A percentile compares a stretch with the other conserved stretches of the same genome.
Conservation (phyloP, 1,284 basidiomycete genomes). For the Sporisorium reilianum region DNA sequence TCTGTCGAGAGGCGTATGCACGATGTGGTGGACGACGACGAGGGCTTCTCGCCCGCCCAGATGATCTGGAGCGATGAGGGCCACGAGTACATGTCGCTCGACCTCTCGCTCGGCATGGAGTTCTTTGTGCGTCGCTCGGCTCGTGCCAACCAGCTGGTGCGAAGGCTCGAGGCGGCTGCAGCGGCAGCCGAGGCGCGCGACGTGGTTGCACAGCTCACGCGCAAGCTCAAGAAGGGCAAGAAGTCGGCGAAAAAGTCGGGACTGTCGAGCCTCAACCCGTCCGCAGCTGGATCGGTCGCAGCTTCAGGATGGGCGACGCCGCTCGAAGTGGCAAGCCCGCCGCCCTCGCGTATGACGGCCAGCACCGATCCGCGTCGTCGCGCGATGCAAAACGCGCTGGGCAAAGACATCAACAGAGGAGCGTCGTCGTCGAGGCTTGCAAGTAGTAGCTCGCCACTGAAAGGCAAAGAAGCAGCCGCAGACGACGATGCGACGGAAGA, state of each 20-base stretch:
- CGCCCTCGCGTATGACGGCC: conserved; percentile 46
- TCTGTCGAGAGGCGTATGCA: conserved; percentile 48
- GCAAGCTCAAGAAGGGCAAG: conserved; percentile 48
- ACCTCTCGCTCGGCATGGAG: conserved; percentile 60
- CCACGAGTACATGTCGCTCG: conserved; percentile 60
- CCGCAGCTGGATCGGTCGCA: conserved; percentile 30
- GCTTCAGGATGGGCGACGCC: conserved; percentile 46
- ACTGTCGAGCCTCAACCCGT: conserved; percentile 46
- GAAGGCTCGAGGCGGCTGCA: conserved; percentile 58
- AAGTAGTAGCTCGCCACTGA: conserved; percentile 29
- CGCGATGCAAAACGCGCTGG: conserved; percentile 44
- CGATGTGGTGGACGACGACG: conserved; percentile 41
- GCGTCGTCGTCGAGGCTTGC: conserved; percentile 22
- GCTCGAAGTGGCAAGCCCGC: conserved; percentile 44
- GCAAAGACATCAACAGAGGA: conserved; percentile 19
- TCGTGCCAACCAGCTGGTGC: conserved; percentile 58
- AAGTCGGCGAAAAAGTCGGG: conserved; percentile 30
- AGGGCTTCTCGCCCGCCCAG: conserved; percentile 40
- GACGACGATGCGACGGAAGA: conserved; percentile 20
- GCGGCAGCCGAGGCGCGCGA: conserved; percentile 46
- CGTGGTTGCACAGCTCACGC: conserved; percentile 40
- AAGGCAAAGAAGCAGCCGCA: conserved; percentile 30
- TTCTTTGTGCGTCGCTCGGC: conserved; percentile 63
- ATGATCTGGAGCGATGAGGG: conserved; percentile 61
- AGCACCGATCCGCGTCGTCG: conserved; percentile 40